Evolutionary conservation across 148 eudicot species (phyloP).

Genomic region (Amaranthus palmeri): DNA sequence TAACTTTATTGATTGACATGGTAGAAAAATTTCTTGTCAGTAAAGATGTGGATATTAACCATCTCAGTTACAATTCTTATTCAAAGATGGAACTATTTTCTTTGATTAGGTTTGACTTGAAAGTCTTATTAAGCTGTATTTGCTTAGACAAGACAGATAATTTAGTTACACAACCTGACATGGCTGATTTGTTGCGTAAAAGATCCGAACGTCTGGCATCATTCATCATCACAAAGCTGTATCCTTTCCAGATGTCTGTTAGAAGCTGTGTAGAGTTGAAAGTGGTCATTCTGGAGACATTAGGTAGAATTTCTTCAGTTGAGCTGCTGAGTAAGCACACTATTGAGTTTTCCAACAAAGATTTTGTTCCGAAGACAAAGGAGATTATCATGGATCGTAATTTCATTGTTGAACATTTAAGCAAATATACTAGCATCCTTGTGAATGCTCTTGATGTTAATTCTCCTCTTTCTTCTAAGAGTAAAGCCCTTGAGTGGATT

Average conservation of each 20-base stretch:
- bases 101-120: conserved; percentile 70
- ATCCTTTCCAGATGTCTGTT: conserved; percentile 45
- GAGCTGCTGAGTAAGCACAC: conserved; percentile 66
- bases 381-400: conserved; percentile 20
- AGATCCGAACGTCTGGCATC: conserved; percentile 56
- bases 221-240: conserved; percentile 42
- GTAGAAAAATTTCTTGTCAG: conserved; percentile 27
- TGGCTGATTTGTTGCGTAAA: conserved; percentile 43
- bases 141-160: conserved; percentile 42
- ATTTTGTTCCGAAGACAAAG: conserved; percentile 23
- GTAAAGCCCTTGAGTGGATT: conserved; percentile 77
- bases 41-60: conserved; percentile 18
- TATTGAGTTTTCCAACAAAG: conserved; percentile 20
- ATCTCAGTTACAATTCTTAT: conserved; percentile 23
- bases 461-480: conserved; percentile 72
- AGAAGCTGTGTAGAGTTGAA: conserved; percentile 54
- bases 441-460: conserved; percentile 50
- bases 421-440: conserved; percentile 53
- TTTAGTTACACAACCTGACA: conserved; percentile 44
- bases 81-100: conserved; percentile 64
- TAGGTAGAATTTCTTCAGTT: conserved; percentile 49
- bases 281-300: conserved; percentile 50
- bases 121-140: conserved; percentile 69
- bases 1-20: conserved; percentile 45
- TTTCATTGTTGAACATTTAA: conserved; percentile 45